Evolutionary conservation across 2,329 filamentous ascomycete species (phyloP).

Genomic region (Daldinia sp.): DNA sequence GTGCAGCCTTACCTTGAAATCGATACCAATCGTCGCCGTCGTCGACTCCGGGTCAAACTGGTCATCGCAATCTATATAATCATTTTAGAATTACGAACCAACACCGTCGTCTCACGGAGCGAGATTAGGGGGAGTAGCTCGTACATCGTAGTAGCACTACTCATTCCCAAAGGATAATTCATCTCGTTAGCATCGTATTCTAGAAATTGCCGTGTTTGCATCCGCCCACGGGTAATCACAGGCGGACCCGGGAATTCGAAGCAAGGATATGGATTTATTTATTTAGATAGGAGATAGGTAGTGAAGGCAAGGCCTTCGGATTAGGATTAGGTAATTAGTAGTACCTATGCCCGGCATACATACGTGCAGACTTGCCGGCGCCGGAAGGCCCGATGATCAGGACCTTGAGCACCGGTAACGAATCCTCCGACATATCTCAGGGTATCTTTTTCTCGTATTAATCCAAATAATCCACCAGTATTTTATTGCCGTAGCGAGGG

Average conservation of each 20-base stretch:
- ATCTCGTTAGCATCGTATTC: conserved; percentile 22
- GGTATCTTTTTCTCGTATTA: too few relatives aligned
- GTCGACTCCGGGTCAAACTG: conserved; percentile 64
- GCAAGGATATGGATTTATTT: background rate
- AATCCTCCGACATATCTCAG: conserved; percentile 55
- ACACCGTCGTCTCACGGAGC: conserved; percentile 6
- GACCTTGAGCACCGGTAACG: conserved; percentile 60
- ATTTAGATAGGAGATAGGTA: background rate
- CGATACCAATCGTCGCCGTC: conserved; percentile 64
- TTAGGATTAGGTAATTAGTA: conserved; percentile 4
- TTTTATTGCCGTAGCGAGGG: background rate
- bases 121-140: background rate
- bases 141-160: conserved; percentile 59
- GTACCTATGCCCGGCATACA: conserved; percentile 43
- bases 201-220: background rate
- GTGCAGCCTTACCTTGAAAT: conserved; percentile 57
- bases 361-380: conserved; percentile 64
- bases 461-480: conserved; percentile 25
- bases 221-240: background rate
- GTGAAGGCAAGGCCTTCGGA: background rate
- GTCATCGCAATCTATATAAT: conserved; percentile 57
- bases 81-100: background rate
- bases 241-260: background rate
- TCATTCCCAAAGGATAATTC: conserved; percentile 2
- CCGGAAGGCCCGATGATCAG: conserved; percentile 64